Evolutionary conservation across 805 yeast species (phyloP), one percentile per base, ranked within the genome.

Genomic region (Millerozyma miso): DNA sequence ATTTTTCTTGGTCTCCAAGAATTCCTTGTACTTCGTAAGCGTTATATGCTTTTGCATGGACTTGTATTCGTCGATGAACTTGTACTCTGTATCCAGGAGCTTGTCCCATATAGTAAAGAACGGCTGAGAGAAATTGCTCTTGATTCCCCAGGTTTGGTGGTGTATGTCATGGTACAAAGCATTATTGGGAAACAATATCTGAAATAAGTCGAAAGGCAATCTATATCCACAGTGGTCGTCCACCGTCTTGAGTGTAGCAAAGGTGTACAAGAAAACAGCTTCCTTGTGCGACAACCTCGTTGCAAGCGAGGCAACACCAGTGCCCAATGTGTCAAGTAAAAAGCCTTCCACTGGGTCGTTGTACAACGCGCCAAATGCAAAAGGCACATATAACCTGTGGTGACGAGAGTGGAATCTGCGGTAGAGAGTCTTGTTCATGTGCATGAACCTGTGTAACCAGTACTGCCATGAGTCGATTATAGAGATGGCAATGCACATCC

Each of bases 141-240:
- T 88, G 67, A 93, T 81, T 32, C 99, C 99, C 74, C 91, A 93
- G 55, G 80, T 81, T 73, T 93, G 99, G 66, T 93, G 99, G 62
- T 93, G 99, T 53, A 93, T 90, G 65, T 93, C 99, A 59, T 93
- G 99, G 63, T 89, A 93, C 26, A 89, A 85, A 12, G 98, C 85
- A 60, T 93, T 89, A 69, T 93, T 93, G 49, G 97, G 98, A 77
- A 93, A 93, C 17, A 91, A 43, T 35, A 80, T 59, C 71, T 93
- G 99, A 74, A 93, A 85, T 17, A 90, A 81, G 63, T 93, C 99
- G 62, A 71, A 85, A 13, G 98, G 98, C 43, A 93, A 71, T 20
- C 90, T 81, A 63, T 91, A 93, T n/a, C 99, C 99, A 64, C 98
- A 93, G 66, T 93, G 99, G 63, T 93, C 99, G 62, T 93, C 98